A percentile compares a stretch with the other conserved stretches of the same genome.
phyloP scores from a whole-genome alignment of 1,284 basidiomycete genomes.

The Afroboletus lepidellus region DNA sequence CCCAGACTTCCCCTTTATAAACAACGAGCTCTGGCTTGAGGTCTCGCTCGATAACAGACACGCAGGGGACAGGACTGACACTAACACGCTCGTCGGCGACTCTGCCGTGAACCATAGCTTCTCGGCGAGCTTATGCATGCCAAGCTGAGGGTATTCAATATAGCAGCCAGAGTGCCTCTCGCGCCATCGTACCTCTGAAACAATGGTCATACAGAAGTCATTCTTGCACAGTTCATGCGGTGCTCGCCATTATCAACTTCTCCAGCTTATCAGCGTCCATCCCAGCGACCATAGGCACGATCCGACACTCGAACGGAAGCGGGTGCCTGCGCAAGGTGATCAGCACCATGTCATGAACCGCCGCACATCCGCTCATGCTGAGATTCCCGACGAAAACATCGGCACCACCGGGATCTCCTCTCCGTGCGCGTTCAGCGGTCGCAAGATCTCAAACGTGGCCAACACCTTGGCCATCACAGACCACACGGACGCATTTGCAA shows the following conservation, averaged over 20 bases:
- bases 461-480: constrained; percentile 1
- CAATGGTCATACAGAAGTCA: too few relatives aligned
- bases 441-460: not conserved
- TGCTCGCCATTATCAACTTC: constrained; percentile 6
- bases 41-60: too few relatives aligned
- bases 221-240: too few relatives aligned
- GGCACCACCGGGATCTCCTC: constrained; percentile 7
- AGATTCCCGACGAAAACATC: not conserved
- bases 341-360: not conserved
- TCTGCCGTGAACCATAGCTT: too few relatives aligned
- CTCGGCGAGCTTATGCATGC: too few relatives aligned
- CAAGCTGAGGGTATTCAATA: too few relatives aligned
- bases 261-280: constrained; percentile 10
- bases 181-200: too few relatives aligned
- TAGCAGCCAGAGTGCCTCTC: too few relatives aligned
- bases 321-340: constrained; percentile 4
- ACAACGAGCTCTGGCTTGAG: too few relatives aligned
- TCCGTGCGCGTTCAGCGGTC: not conserved
- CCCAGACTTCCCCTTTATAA: too few relatives aligned
- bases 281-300: constrained; percentile 10
- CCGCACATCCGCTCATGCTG: constrained; percentile 7
- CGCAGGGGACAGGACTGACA: too few relatives aligned
- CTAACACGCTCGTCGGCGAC: too few relatives aligned
- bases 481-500: constrained; percentile 8
- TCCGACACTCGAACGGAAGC: constrained; percentile 10